Evolutionary conservation across 2,329 filamentous ascomycete genomes (phyloP), one percentile per base, ranked within the genome.

Genomic region (Herpotrichia juniperi): DNA sequence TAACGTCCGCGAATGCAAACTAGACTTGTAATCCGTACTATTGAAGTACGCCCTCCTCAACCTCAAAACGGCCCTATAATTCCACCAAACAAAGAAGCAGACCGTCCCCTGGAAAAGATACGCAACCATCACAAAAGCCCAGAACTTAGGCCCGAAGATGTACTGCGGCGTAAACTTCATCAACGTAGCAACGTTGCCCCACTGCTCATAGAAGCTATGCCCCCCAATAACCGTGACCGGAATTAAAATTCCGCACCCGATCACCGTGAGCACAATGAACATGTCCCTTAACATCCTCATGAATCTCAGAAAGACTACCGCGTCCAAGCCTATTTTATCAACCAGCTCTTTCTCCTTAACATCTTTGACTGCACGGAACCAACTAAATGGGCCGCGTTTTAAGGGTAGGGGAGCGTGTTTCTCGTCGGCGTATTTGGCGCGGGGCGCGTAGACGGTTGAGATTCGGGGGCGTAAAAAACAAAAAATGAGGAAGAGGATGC

Each of bases 391-490:
- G n/a, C 91, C 90, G 67, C 88, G 94, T 49, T 88, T 90, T 64
- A 97, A 82, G 0, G 88, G 85, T 10, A 92, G 91, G 16, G 93
- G 94, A 6, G 91, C 85, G 78, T 96, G 92, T 74, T 88, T 91
- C 62, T 91, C 87, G 73, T 97, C 93, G 69, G 92, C 91, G 79
- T 97, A 88, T 75, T 96, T 96, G 44, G 94, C 81, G 73, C 96
- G 93, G 24, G 94, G 94, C 3, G 94, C 93, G 75, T 97, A 99
- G 40, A 97, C 90, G 58, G 93, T 83, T 48, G 87, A 89, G 73
- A 97, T 93, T 73, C 92, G 91, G 2, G 94, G 94, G 57, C 94
- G 89, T 43, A 97, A 81, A 63, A 96, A 81, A 60, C 91, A 97
- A 81, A 97, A 99, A 57, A 87, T 76, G 52, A 96, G 72, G 54